These are phyloP conservation scores for Suhomyces prunicola DNA, from an alignment of 805 yeast species.

Conservation along the genomic window DNA sequence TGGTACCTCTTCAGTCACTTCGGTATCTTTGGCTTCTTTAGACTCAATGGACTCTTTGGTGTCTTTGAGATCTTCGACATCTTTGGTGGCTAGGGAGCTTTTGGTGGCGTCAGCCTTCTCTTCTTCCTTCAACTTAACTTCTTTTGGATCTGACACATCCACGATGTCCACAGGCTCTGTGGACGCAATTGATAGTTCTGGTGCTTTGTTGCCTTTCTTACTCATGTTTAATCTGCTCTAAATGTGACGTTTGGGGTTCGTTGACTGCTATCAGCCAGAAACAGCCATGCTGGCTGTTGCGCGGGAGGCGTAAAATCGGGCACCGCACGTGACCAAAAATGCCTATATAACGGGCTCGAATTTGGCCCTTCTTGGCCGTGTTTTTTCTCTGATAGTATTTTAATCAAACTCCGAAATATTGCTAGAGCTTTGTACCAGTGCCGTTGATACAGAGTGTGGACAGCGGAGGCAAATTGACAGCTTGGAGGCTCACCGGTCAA, in stretches of 20 bases:
- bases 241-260: not conserved
- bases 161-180: not conserved
- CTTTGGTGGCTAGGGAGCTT: not conserved
- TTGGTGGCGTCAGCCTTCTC: not conserved
- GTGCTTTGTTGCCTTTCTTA: not conserved
- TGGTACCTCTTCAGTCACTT: conserved; percentile 2
- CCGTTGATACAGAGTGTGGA: conserved; percentile 42
- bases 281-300: not conserved
- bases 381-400: conserved; percentile 23
- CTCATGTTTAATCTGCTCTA: not conserved
- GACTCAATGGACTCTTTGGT: not conserved
- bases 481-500: not conserved
- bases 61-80: not conserved
- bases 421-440: conserved; percentile 40
- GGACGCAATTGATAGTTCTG: not conserved
- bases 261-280: not conserved
- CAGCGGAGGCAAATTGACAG: conserved; percentile 40
- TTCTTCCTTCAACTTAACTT: conserved; percentile 1
- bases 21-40: not conserved
- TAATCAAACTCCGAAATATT: conserved; percentile 29
- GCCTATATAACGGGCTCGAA: not conserved
- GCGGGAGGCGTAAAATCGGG: not conserved
- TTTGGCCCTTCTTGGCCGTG: not conserved
- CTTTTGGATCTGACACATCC: not conserved
- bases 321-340: not conserved